Conservation (phyloP, 2,329 filamentous ascomycete genomes). For the Myriosclerotinia curreyana region DNA sequence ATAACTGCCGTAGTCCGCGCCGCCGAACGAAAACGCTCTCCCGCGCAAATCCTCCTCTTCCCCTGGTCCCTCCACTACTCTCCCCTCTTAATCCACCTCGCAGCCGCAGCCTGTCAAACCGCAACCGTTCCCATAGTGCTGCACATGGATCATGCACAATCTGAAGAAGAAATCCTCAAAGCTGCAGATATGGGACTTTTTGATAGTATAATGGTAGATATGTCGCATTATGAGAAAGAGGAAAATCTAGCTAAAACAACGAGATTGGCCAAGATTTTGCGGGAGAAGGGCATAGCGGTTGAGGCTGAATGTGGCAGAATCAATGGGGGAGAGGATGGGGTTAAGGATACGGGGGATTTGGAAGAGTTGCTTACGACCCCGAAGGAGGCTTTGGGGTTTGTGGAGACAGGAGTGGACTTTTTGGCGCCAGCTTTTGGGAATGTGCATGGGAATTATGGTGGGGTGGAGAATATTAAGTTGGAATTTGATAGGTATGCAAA, state of each 20-base stretch:
- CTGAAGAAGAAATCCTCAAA: conserved; percentile 53
- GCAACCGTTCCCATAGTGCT: conserved; percentile 60
- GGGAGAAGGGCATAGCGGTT: conserved; percentile 62
- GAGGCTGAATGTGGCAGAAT: conserved; percentile 69
- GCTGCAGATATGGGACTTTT: conserved; percentile 58
- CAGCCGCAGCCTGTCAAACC: conserved; percentile 51
- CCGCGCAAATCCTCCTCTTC: conserved; percentile 68
- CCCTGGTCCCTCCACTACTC: conserved; percentile 66
- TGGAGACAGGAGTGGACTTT: conserved; percentile 63
- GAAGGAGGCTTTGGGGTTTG: conserved; percentile 60
- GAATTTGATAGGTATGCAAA: conserved; percentile 41
- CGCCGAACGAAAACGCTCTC: conserved; percentile 63
- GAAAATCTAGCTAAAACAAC: conserved; percentile 66
- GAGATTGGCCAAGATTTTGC: conserved; percentile 49
- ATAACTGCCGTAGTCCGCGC: conserved; percentile 66
- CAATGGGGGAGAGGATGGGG: conserved; percentile 71
- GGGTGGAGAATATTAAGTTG: conserved; percentile 41
- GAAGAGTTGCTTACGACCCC: conserved; percentile 61
- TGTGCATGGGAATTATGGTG: conserved; percentile 59
- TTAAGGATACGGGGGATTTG: conserved; percentile 63
- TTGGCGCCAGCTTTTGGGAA: conserved; percentile 67
- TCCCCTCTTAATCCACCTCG: conserved; percentile 52
- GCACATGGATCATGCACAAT: conserved; percentile 65
- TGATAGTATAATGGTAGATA: conserved; percentile 74
- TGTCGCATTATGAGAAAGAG: conserved; percentile 68